Evolutionary conservation across 768 basidiomycete species (phyloP), one percentile per base, ranked within the genome.

Genomic region (Kwoniella mangroviensis): DNA sequence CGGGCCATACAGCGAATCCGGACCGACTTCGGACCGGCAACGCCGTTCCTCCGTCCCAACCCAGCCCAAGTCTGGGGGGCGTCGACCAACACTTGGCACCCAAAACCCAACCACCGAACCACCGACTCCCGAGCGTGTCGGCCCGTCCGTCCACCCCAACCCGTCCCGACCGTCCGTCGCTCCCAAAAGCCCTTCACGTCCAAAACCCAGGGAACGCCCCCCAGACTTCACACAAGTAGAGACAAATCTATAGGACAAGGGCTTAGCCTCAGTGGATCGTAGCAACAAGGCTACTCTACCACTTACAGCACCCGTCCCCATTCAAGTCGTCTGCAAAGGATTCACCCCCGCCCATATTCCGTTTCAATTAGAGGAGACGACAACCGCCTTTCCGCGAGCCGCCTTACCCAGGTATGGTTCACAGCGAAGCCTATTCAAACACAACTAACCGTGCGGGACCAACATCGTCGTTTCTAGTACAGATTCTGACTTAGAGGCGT

Each of bases 401-500:
- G 82, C 85, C 87, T 80, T 84, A 87, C 73, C 72, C 74, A 86
- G 81, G 87, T 88, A 87, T 88, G 88, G 87, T 88, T 85, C 87
- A 88, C 86, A 88, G 88, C 58, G 86, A 88, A 87, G 87, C 87
- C 87, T 88, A 88, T 89, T 86, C 84, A 74, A 85, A 88, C 87
- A 85, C 88, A 84, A 85, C 86, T 88, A 84, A 87, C 84, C 86
- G 85, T 86, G 21, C 40, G 58, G 88, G 88, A 88, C 86, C 85
- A 86, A 88, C 85, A 88, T 89, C 88, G 85, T 89, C 87, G 86
- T 87, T 85, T 89, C 88, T 86, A 88, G 89, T 88, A 89, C 86
- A 87, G 88, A 89, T 90, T 89, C 89, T 89, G 88, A 85, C 88
- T 89, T 89, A 89, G 89, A 90, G 89, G 89, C 88, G 86, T 90